phyloP scores from a whole-genome alignment of 208 protist species.

The Leishmania arabica region DNA sequence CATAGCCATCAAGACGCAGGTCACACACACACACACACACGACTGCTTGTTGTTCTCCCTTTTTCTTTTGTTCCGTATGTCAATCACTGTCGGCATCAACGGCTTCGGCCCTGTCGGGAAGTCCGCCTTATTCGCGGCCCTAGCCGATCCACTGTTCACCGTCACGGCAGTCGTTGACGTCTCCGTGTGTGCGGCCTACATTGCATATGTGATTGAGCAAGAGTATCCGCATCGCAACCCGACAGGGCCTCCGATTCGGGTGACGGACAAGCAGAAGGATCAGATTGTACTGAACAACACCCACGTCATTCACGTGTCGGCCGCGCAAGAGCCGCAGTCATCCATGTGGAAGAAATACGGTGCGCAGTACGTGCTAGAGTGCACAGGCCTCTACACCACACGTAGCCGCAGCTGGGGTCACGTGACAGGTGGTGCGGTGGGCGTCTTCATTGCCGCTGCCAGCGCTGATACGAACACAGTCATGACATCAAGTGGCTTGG shows the following conservation, averaged over 20 bases:
- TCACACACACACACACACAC: neutral
- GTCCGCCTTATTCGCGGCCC: conserved; percentile 88
- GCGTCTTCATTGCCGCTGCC: conserved; percentile 98
- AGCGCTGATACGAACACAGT: conserved; percentile 94
- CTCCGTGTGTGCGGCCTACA: conserved; percentile 94
- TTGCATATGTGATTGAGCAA: conserved; percentile 93
- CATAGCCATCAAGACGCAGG: neutral
- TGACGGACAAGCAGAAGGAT: conserved; percentile 52
- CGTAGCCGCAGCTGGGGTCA: conserved; percentile 90
- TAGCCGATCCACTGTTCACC: conserved; percentile 59
- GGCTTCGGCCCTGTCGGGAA: conserved; percentile 97
- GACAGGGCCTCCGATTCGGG: conserved; percentile 3
- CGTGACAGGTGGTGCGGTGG: conserved; percentile 93
- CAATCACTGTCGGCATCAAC: conserved; percentile 86
- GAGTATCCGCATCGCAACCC: conserved; percentile 70
- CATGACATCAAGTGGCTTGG: conserved; percentile 96
- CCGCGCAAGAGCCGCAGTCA: conserved; percentile 74
- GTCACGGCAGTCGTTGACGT: conserved; percentile 96
- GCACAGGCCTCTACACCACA: conserved; percentile 97
- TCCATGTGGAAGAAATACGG: conserved; percentile 92
- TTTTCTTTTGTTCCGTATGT: conserved; percentile 5
- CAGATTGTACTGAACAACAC: conserved; percentile 52
- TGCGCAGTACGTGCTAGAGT: conserved; percentile 97
- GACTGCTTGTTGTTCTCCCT: neutral
- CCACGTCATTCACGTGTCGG: conserved; percentile 30